Evolutionary conservation across 1,284 basidiomycete species (phyloP).

Genomic region (Coniferiporia weirii): DNA sequence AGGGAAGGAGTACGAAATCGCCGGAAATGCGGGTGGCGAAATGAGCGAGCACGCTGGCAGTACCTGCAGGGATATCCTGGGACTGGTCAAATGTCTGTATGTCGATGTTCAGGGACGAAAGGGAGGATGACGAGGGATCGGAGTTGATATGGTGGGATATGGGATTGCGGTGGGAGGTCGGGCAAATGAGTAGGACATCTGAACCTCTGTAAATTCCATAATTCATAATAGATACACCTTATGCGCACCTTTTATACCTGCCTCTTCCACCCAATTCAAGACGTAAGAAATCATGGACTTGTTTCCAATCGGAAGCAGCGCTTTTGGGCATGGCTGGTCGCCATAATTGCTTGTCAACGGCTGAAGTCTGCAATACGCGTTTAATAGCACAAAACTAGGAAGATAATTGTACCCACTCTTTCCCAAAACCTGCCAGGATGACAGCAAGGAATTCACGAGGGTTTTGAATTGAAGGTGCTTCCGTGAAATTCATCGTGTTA

Average conservation of each 20-base stretch:
- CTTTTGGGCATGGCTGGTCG: slow-evolving; percentile 76
- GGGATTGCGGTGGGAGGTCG: slow-evolving; percentile 63
- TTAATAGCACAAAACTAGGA: background rate
- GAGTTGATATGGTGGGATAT: slow-evolving; percentile 81
- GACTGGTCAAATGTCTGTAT: slow-evolving; percentile 73
- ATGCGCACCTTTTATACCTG: slow-evolving; percentile 72
- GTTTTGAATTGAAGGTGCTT: slow-evolving; percentile 43
- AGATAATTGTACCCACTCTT: slow-evolving; percentile 54
- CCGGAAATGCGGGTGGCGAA: slow-evolving; percentile 64
- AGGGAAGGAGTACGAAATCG: slow-evolving; percentile 89
- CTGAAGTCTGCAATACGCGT: slow-evolving; percentile 44
- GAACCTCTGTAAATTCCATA: slow-evolving; percentile 4
- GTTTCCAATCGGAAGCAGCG: slow-evolving; percentile 82
- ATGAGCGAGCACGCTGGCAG: slow-evolving; percentile 64
- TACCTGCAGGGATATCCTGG: slow-evolving; percentile 56
- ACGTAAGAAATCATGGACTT: slow-evolving; percentile 83
- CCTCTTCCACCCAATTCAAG: slow-evolving; percentile 81
- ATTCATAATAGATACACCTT: slow-evolving; percentile 5
- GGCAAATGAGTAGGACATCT: slow-evolving; percentile 87
- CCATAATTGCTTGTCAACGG: slow-evolving; percentile 71
- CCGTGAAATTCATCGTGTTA: slow-evolving; percentile 55
- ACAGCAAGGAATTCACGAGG: slow-evolving; percentile 79
- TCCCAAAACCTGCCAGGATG: slow-evolving; percentile 81
- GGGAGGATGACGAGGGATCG: slow-evolving; percentile 47
- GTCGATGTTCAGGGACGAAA: slow-evolving; percentile 62